phyloP scores from a whole-genome alignment of 1,139 yeast genomes.

The Pichia sp. region DNA sequence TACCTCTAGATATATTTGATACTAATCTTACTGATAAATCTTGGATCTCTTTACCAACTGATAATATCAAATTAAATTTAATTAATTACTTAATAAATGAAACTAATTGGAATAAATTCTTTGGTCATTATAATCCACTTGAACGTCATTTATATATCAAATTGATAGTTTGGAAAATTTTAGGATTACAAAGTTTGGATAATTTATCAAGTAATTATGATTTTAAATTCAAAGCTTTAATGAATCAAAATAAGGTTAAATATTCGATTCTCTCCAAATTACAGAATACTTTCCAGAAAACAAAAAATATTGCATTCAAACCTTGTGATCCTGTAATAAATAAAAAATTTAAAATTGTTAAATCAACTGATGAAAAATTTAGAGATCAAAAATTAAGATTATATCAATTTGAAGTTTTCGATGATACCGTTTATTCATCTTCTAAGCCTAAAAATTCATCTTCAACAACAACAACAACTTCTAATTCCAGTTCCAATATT shows the following conservation, averaged over 20 bases:
- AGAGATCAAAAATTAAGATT: conserved; percentile 30
- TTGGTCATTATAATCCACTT: conserved; percentile 76
- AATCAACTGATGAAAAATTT: conserved; percentile 29
- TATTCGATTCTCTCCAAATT: conserved; percentile 13
- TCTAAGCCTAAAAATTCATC: neutral
- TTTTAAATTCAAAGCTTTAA: conserved; percentile 5
- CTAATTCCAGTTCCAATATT: neutral
- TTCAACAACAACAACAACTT: neutral
- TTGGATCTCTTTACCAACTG: conserved; percentile 28
- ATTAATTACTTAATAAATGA: conserved; percentile 48
- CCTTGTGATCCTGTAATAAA: conserved; percentile 49
- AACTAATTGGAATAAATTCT: conserved; percentile 45
- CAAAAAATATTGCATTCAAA: conserved; percentile 26
- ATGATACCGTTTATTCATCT: conserved; percentile 54
- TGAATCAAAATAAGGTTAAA: conserved; percentile 5
- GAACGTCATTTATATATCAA: conserved; percentile 64
- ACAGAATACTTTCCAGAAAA: conserved; percentile 13
- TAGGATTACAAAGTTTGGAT: conserved; percentile 19
- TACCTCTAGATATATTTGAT: conserved; percentile 39
- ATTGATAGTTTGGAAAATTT: conserved; percentile 58
- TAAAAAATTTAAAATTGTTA: conserved; percentile 40
- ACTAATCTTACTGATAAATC: conserved; percentile 17
- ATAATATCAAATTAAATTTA: conserved; percentile 40
- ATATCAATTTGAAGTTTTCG: conserved; percentile 68
- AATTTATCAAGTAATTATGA: conserved; percentile 3